phyloP scores from a whole-genome alignment of 2,329 filamentous ascomycete species.

The Sarocladium strictum region DNA sequence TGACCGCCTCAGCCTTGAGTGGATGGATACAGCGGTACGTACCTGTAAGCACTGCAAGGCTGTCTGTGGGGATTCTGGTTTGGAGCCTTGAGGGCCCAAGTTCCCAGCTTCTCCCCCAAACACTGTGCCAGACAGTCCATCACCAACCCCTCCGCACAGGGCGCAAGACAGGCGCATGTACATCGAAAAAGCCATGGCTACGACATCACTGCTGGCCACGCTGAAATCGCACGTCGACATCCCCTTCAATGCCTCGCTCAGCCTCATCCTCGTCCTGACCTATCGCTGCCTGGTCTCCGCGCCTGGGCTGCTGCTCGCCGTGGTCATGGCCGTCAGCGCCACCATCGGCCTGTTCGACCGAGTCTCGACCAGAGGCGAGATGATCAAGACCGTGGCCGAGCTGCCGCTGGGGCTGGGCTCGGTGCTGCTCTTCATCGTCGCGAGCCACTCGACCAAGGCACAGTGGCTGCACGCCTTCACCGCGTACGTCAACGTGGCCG shows the following conservation, averaged over 20 bases:
- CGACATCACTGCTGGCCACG: neutral
- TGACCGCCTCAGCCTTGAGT: no score
- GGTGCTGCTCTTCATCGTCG: constrained; percentile 9
- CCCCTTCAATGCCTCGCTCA: constrained; percentile 11
- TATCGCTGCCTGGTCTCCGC: constrained; percentile 6
- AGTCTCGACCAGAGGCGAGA: constrained; percentile 3
- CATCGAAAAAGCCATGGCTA: constrained; percentile 40
- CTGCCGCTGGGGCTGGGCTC: constrained; percentile 11
- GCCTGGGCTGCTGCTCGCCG: constrained; percentile 9
- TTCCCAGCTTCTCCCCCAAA: no score
- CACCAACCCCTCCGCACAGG: neutral
- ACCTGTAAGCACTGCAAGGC: no score
- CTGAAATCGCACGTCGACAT: constrained; percentile 10
- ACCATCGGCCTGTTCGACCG: constrained; percentile 8
- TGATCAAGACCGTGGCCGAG: constrained; percentile 1
- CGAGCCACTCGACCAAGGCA: neutral
- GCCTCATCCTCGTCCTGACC: constrained; percentile 6
- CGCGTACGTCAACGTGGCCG: constrained; percentile 10
- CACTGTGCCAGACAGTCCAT: no score
- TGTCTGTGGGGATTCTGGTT: neutral
- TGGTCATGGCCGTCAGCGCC: constrained; percentile 5
- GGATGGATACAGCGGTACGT: no score
- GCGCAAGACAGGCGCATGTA: no score
- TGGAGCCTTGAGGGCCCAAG: no score
- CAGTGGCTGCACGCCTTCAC: constrained; percentile 9